Evolutionary conservation across 495 filamentous ascomycete genomes (phyloP).

Genomic region (Penicillium longicatenatum): DNA sequence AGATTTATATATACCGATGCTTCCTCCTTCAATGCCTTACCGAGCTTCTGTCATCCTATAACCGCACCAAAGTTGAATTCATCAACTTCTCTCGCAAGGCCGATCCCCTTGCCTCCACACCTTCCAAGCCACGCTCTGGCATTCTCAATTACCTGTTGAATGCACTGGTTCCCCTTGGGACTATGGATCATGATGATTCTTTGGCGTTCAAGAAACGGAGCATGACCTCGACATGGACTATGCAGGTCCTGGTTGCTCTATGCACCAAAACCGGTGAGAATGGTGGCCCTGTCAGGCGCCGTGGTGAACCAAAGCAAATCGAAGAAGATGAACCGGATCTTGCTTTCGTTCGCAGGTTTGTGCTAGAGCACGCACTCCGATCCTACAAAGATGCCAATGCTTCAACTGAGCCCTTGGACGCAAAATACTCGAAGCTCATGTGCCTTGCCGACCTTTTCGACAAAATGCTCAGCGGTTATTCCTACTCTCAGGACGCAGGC

Average conservation of each 20-base stretch:
- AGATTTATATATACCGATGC: slow-evolving; percentile 94
- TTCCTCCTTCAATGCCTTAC: slow-evolving; percentile 93
- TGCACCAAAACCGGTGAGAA: slow-evolving; percentile 82
- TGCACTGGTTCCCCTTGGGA: slow-evolving; percentile 77
- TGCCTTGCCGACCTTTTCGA: slow-evolving; percentile 88
- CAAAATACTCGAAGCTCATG: slow-evolving; percentile 83
- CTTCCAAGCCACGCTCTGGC: slow-evolving; percentile 89
- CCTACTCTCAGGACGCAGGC: slow-evolving; percentile 53
- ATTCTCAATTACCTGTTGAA: slow-evolving; percentile 93
- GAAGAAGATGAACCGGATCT: slow-evolving; percentile 85
- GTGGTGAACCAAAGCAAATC: slow-evolving; percentile 50
- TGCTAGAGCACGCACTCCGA: slow-evolving; percentile 87
- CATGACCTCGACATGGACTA: slow-evolving; percentile 81
- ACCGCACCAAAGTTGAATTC: slow-evolving; percentile 93
- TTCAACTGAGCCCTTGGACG: slow-evolving; percentile 78
- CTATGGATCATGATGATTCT: slow-evolving; percentile 73
- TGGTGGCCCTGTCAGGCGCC: slow-evolving; percentile 40
- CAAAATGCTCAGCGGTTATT: slow-evolving; percentile 81
- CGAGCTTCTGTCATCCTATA: slow-evolving; percentile 91
- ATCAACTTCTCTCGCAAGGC: slow-evolving; percentile 96
- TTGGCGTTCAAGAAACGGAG: slow-evolving; percentile 77
- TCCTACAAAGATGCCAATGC: slow-evolving; percentile 87
- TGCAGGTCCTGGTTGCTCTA: slow-evolving; percentile 81
- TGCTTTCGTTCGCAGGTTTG: slow-evolving; percentile 88
- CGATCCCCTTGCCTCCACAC: slow-evolving; percentile 78